Percentiles rank a stretch among this genome's conserved stretches.
phyloP scores from a whole-genome alignment of 225 moss, liverwort and hornwort genomes.

The Rhytidiadelphus loreus region DNA sequence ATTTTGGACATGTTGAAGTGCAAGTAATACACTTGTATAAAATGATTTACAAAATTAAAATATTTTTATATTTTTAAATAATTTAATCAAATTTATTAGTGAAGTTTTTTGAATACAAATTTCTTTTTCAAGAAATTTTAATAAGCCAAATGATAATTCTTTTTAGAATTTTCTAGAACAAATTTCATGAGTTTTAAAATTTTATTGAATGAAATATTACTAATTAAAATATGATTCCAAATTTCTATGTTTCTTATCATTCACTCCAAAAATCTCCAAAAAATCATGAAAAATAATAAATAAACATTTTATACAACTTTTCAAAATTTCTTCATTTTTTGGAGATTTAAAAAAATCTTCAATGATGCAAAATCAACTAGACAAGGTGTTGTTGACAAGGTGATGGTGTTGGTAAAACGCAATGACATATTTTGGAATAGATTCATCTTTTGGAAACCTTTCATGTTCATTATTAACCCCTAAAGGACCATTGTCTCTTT shows the following conservation, averaged over 20 bases:
- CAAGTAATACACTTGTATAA: background rate
- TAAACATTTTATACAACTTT: background rate
- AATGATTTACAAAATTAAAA: too few relatives aligned
- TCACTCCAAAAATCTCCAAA: background rate
- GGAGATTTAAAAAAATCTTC: background rate
- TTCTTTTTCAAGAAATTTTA: background rate
- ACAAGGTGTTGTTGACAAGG: too few relatives aligned
- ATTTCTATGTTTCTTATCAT: background rate
- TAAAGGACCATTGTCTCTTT: too few relatives aligned
- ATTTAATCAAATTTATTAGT: background rate
- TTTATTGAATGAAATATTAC: background rate
- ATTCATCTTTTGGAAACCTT: too few relatives aligned
- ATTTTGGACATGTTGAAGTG: background rate
- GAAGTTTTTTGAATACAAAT: background rate
- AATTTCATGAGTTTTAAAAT: background rate
- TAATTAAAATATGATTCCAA: too few relatives aligned
- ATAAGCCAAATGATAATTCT: rapidly evolving
- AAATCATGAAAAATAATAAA: background rate
- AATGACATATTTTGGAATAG: too few relatives aligned
- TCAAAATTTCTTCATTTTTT: background rate
- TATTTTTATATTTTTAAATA: background rate
- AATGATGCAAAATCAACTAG: rapidly evolving
- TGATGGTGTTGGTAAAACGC: too few relatives aligned
- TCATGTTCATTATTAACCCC: too few relatives aligned
- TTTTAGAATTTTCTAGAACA: too few relatives aligned